Percentiles rank a stretch among this genome's conserved stretches.
These are phyloP conservation scores for Flaveria bidentis DNA, from an alignment of 129 eudicot genomes.

Conservation along the genomic window DNA sequence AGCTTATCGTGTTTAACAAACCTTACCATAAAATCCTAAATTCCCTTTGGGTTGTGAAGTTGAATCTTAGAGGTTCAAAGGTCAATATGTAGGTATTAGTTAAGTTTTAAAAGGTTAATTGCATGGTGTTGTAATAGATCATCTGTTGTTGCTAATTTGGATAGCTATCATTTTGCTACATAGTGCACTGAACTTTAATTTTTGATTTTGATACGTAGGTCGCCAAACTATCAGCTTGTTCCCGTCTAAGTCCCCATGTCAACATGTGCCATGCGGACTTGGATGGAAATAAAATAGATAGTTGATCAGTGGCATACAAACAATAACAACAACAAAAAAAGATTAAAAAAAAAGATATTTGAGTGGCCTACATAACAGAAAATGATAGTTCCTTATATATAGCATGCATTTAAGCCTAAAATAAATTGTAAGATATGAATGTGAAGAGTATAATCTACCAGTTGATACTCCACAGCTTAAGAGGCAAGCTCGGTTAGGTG, in stretches of 20 bases:
- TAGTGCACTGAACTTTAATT: background rate
- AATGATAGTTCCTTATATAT: background rate
- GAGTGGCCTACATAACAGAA: background rate
- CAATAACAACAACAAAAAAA: too few species aligned
- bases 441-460: conserved; percentile 41
- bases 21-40: background rate
- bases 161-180: background rate
- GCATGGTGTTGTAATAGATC: background rate
- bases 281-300: background rate
- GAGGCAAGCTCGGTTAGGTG: conserved; percentile 83
- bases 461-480: conserved; percentile 91
- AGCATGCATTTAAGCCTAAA: background rate
- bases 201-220: background rate
- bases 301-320: background rate
- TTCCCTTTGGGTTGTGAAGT: too few species aligned
- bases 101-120: background rate
- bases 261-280: background rate
- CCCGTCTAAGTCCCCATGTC: background rate
- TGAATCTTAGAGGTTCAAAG: too few species aligned
- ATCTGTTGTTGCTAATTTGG: background rate
- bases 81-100: background rate
- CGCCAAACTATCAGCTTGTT: background rate
- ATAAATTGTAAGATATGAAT: background rate
- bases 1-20: background rate
- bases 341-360: too few species aligned